Percentiles rank a stretch among this genome's conserved stretches.
These are phyloP conservation scores for Brassica juncea DNA, from an alignment of 345 rosid genomes.

Conservation along the genomic window DNA sequence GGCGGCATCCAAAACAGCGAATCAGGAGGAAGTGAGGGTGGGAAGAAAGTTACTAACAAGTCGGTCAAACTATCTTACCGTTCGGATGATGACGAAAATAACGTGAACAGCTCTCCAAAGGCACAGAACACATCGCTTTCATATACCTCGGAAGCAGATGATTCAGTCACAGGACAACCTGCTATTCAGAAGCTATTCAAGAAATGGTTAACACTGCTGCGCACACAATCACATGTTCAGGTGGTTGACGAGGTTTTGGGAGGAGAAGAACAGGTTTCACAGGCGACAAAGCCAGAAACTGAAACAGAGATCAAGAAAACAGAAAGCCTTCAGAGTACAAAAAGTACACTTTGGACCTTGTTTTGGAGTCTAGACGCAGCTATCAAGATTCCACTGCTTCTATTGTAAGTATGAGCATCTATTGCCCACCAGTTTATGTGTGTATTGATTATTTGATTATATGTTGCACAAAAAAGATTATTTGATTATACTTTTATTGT, in stretches of 20 bases:
- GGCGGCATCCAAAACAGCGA: constrained; percentile 64
- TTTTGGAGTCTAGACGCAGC: constrained; percentile 72
- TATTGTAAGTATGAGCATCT: constrained; percentile 64
- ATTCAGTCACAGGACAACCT: constrained; percentile 56
- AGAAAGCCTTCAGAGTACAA: constrained; percentile 30
- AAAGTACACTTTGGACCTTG: constrained; percentile 47
- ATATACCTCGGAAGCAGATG: constrained; percentile 62
- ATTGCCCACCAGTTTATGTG: neutral
- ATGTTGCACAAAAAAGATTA: too few species aligned
- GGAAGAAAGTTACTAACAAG: constrained; percentile 54
- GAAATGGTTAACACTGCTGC: constrained; percentile 73
- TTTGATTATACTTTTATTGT: constrained; percentile 28
- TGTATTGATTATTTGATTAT: constrained; percentile 1
- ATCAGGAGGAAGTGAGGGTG: constrained; percentile 52
- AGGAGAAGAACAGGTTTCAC: constrained; percentile 53
- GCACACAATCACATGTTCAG: constrained; percentile 56
- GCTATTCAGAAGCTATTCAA: constrained; percentile 76
- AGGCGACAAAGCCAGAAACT: constrained; percentile 37
- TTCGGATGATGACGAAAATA: constrained; percentile 64
- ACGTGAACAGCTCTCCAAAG: constrained; percentile 55
- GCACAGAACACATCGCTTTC: constrained; percentile 60
- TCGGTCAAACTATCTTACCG: constrained; percentile 70
- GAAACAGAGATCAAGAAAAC: constrained; percentile 46
- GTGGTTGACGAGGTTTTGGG: constrained; percentile 54
- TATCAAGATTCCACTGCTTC: constrained; percentile 65